phyloP scores from a whole-genome alignment of 108 stramenopile species.

The Skeletonema tropicum region DNA sequence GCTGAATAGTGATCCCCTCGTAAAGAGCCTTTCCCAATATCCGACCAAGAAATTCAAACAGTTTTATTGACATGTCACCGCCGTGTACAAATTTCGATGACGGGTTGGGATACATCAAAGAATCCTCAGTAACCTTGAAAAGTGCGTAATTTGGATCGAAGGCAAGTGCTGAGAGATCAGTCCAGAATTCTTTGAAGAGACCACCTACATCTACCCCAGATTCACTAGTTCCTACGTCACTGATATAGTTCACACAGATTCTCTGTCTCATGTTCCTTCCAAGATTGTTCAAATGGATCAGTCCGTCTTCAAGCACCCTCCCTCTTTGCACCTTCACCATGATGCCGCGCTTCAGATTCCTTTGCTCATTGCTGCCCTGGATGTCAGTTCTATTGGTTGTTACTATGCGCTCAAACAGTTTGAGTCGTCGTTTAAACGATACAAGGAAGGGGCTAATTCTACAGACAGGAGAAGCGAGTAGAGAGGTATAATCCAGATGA shows the following conservation, averaged over 20 bases:
- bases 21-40: conserved; percentile 95
- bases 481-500: conserved; percentile 56
- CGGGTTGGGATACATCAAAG: conserved; percentile 93
- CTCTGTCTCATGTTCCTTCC: conserved; percentile 82
- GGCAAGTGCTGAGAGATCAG: conserved; percentile 83
- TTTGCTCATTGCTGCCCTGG: conserved; percentile 62
- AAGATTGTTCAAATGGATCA: conserved; percentile 80
- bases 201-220: conserved; percentile 97
- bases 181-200: conserved; percentile 98
- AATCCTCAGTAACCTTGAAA: conserved; percentile 87
- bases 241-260: conserved; percentile 78
- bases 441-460: conserved; percentile 84
- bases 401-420: conserved; percentile 85
- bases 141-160: conserved; percentile 94
- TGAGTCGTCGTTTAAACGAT: conserved; percentile 86
- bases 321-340: conserved; percentile 83
- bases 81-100: conserved; percentile 72
- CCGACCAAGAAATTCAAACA: conserved; percentile 93
- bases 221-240: conserved; percentile 81
- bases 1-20: conserved; percentile 96
- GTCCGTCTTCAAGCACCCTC: conserved; percentile 86
- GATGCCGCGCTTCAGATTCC: conserved; percentile 69
- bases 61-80: conserved; percentile 68
- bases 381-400: conserved; percentile 62
- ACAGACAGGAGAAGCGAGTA: conserved; percentile 71